Evolutionary conservation across 2,329 filamentous ascomycete species (phyloP).

Genomic region (Penicillium sp.): DNA sequence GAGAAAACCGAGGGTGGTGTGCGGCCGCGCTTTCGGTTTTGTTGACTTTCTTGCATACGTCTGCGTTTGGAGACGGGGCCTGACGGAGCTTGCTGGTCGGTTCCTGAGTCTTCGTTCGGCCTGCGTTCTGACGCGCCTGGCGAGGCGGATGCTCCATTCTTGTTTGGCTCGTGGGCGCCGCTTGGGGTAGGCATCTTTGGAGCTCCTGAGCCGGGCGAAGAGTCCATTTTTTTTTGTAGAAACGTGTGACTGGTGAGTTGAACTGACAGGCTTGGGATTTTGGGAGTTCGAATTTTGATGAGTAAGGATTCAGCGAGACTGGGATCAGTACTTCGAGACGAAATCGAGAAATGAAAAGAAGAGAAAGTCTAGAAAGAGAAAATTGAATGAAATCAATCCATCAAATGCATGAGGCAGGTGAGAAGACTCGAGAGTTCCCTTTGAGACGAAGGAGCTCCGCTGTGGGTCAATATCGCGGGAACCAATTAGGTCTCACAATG

Average conservation of each 20-base stretch:
- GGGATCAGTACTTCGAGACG: background rate
- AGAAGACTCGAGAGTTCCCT: background rate
- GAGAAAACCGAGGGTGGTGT: slow-evolving; percentile 42
- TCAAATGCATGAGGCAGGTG: background rate
- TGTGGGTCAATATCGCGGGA: background rate
- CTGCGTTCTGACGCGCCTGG: slow-evolving; percentile 30
- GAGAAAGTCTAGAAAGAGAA: too few relatives aligned
- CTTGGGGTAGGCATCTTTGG: background rate
- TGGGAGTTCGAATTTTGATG: background rate
- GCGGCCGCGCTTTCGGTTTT: slow-evolving; percentile 38
- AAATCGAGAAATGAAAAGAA: background rate
- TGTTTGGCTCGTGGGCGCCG: background rate
- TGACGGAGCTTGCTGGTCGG: slow-evolving; percentile 25
- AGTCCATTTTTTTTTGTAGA: slow-evolving; percentile 4
- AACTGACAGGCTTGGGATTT: background rate
- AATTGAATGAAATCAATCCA: background rate
- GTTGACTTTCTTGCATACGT: slow-evolving; percentile 40
- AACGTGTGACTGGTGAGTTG: background rate
- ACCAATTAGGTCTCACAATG: background rate
- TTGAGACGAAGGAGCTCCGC: slow-evolving; percentile 1
- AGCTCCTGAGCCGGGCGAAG: slow-evolving; percentile 4
- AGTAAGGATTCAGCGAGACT: background rate
- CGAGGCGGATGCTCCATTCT: background rate
- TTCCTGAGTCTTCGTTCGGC: slow-evolving; percentile 23
- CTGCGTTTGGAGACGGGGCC: slow-evolving; percentile 38